Evolutionary conservation across 768 basidiomycete species (phyloP).

Genomic region (Hydnum rufescens): DNA sequence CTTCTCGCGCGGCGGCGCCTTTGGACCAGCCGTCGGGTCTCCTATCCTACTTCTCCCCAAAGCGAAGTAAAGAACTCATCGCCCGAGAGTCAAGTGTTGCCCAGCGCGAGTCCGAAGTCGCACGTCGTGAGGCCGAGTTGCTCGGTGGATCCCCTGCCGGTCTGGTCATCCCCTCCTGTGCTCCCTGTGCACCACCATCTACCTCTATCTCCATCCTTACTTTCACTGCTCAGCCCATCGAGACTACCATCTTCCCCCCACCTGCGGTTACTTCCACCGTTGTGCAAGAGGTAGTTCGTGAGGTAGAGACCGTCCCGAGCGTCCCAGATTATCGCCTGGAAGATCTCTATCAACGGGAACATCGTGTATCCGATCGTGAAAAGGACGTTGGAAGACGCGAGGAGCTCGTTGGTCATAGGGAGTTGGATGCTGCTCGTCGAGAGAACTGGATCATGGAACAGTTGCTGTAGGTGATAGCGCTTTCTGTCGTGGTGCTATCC

Average conservation of each 20-base stretch:
- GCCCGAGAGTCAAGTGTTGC: slow-evolving; percentile 65
- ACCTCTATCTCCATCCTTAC: slow-evolving; percentile 13
- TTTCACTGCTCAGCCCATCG: slow-evolving; percentile 21
- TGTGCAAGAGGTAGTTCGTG: slow-evolving; percentile 25
- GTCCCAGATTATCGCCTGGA: slow-evolving; percentile 42
- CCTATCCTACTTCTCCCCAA: slow-evolving; percentile 58
- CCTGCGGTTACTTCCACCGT: slow-evolving; percentile 21
- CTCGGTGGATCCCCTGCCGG: slow-evolving; percentile 70
- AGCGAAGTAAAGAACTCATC: slow-evolving; percentile 61
- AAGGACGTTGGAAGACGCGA: slow-evolving; percentile 74
- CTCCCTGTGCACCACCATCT: slow-evolving; percentile 37
- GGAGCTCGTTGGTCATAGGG: slow-evolving; percentile 65
- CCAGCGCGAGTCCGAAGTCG: slow-evolving; percentile 70
- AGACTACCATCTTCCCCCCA: slow-evolving; percentile 27
- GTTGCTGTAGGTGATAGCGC: slow-evolving; percentile 40
- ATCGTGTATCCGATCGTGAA: slow-evolving; percentile 68
- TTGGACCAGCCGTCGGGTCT: slow-evolving; percentile 43
- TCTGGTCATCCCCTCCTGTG: slow-evolving; percentile 20
- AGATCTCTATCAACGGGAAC: slow-evolving; percentile 66
- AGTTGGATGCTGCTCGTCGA: slow-evolving; percentile 71
- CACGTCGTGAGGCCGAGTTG: slow-evolving; percentile 71
- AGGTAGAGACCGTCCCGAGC: slow-evolving; percentile 29
- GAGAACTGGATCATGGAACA: slow-evolving; percentile 90
- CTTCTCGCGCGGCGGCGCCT: slow-evolving; percentile 49
- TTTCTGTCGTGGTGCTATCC: not conserved